Evolutionary conservation across 73 alveolate species (phyloP).

Genomic region (Paramecium primaurelia): DNA sequence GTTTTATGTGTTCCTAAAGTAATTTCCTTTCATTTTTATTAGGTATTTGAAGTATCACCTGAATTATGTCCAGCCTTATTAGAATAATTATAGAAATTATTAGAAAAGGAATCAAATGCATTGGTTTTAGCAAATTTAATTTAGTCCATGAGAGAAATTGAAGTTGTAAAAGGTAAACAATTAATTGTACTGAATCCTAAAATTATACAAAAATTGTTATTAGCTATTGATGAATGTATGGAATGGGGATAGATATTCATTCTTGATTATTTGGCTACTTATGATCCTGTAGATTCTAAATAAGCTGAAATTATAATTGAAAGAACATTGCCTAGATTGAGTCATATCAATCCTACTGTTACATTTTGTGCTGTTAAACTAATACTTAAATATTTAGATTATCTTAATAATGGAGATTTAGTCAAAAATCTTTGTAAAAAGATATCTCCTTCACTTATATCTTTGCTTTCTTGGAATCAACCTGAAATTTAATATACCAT

Average conservation of each 20-base stretch:
- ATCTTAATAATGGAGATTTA: slow-evolving; percentile 79
- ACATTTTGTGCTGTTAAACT: slow-evolving; percentile 89
- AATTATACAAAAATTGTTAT: slow-evolving; percentile 66
- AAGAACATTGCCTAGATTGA: slow-evolving; percentile 85
- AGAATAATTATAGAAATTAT: background rate
- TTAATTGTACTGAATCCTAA: slow-evolving; percentile 63
- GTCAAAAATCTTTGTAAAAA: slow-evolving; percentile 85
- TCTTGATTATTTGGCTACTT: slow-evolving; percentile 80
- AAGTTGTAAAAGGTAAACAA: slow-evolving; percentile 63
- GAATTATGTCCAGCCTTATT: background rate
- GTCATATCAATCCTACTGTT: slow-evolving; percentile 91
- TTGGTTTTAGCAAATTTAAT: background rate
- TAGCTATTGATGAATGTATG: slow-evolving; percentile 73
- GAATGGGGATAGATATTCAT: slow-evolving; percentile 96
- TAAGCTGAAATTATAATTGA: slow-evolving; percentile 76
- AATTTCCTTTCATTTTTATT: slow-evolving; percentile 50
- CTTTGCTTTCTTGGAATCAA: slow-evolving; percentile 79
- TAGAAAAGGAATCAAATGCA: slow-evolving; percentile 8
- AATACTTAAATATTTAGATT: slow-evolving; percentile 81
- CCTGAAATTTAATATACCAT: slow-evolving; percentile 91
- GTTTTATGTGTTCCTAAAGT: slow-evolving; percentile 79
- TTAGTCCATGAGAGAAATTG: background rate
- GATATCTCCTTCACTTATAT: slow-evolving; percentile 81
- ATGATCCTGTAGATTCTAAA: slow-evolving; percentile 68
- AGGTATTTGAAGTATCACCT: slow-evolving; percentile 63